Percentiles rank a stretch among this genome's conserved stretches.
These are phyloP conservation scores for Quercus engelmannii DNA, from an alignment of 306 rosid species.

Conservation along the genomic window DNA sequence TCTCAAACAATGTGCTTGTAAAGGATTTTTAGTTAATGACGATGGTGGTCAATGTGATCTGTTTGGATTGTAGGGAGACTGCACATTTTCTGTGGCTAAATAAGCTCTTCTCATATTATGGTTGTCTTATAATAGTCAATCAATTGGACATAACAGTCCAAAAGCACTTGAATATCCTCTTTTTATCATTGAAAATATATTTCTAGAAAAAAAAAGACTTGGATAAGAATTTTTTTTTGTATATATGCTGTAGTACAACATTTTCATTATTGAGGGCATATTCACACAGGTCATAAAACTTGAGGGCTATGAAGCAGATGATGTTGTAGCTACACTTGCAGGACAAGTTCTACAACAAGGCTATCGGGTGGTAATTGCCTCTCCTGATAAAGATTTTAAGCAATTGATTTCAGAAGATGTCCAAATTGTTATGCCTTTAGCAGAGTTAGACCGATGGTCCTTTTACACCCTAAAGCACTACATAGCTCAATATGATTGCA, in stretches of 20 bases:
- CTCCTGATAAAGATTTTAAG: constrained; percentile 98
- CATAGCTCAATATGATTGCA: constrained; percentile 74
- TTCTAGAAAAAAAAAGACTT: no score
- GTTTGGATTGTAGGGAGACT: no score
- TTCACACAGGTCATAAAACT: constrained; percentile 54
- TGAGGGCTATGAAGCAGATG: constrained; percentile 90
- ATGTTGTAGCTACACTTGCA: constrained; percentile 84
- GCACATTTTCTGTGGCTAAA: no score
- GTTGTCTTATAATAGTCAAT: no score
- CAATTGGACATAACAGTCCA: no score
- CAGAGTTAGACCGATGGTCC: constrained; percentile 82
- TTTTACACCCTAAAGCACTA: constrained; percentile 83
- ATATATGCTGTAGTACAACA: background rate
- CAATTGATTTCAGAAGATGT: constrained; percentile 92
- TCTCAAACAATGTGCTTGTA: no score
- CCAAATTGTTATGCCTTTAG: constrained; percentile 84
- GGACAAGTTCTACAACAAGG: constrained; percentile 65
- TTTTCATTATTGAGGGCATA: constrained; percentile 19
- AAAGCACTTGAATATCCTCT: no score
- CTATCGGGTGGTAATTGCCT: constrained; percentile 68
- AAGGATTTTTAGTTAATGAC: no score
- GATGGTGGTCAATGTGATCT: no score
- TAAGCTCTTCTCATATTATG: no score
- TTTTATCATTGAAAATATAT: no score
- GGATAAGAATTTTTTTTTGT: background rate